Conservation (phyloP, 2,329 filamentous ascomycete genomes). For the Lecanosticta acicola region DNA sequence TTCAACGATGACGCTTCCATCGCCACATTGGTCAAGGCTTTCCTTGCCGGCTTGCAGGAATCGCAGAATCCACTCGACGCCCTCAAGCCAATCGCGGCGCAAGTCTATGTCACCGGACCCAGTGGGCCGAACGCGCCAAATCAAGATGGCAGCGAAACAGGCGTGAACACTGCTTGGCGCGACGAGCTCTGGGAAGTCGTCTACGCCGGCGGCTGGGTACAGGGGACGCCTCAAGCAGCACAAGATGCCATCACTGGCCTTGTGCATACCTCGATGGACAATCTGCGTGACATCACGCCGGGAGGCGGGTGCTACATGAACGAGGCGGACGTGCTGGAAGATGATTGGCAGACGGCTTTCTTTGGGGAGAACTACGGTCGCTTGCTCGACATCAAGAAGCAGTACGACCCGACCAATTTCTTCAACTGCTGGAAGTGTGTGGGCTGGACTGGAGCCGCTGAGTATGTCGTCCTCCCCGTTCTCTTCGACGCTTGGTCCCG, state of each 20-base stretch:
- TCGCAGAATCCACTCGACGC: conserved; percentile 2
- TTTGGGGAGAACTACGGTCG: conserved; percentile 39
- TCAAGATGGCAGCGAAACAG: conserved; percentile 1
- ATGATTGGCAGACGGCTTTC: conserved; percentile 38
- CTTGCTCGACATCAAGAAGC: conserved; percentile 36
- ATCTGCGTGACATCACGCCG: too few species aligned
- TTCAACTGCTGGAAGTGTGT: too few species aligned
- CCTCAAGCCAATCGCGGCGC: conserved; percentile 2
- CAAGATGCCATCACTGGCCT: conserved; percentile 1
- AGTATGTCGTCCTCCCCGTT: too few species aligned
- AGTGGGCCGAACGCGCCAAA: conserved; percentile 5
- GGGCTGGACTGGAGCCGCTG: too few species aligned
- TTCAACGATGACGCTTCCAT: neutral
- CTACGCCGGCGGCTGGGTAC: conserved; percentile 2
- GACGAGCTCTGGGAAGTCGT: conserved; percentile 6
- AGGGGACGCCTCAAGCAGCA: conserved; percentile 2
- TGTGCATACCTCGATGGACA: conserved; percentile 2
- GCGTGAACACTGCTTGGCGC: conserved; percentile 4
- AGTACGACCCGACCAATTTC: conserved; percentile 45
- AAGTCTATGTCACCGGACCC: conserved; percentile 3
- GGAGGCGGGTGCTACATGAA: conserved; percentile 40
- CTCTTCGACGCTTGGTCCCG: too few species aligned
- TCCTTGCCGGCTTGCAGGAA: neutral
- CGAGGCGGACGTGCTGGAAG: conserved; percentile 39
- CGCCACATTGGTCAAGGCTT: neutral